phyloP scores from a whole-genome alignment of 208 protist genomes.

The Trypanosomatidae sp. region DNA sequence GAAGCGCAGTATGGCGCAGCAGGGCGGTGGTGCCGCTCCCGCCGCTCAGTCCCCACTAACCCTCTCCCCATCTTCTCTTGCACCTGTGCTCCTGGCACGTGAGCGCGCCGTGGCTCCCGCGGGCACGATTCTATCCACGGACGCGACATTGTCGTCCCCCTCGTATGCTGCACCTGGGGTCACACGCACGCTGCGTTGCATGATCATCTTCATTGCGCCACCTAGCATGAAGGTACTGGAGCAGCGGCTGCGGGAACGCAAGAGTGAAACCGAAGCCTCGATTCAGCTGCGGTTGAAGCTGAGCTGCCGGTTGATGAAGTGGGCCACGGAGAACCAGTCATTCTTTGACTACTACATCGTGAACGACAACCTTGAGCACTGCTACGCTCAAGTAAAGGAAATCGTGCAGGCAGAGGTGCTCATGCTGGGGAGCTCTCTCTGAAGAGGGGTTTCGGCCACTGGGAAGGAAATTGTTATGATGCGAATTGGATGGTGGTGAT shows the following conservation, averaged over 20 bases:
- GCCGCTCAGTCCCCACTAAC: not conserved
- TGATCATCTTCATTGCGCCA: conserved; percentile 76
- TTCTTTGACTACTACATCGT: conserved; percentile 75
- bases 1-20: not conserved
- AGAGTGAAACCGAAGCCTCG: conserved; percentile 82
- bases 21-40: not conserved
- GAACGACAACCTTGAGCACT: conserved; percentile 78
- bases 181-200: conserved; percentile 39
- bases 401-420: conserved; percentile 36
- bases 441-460: not conserved
- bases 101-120: too few relatives aligned
- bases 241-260: conserved; percentile 67
- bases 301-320: conserved; percentile 60
- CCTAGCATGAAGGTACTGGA: conserved; percentile 66
- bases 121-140: not conserved
- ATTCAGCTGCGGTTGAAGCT: conserved; percentile 56
- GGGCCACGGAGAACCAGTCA: conserved; percentile 36
- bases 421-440: conserved; percentile 28
- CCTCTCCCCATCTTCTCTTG: not conserved
- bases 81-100: not conserved
- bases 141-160: conserved; percentile 4
- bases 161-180: not conserved
- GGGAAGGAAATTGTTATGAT: not conserved
- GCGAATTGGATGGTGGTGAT: not conserved
- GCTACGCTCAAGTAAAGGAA: conserved; percentile 35